These are phyloP conservation scores for Neurospora sp. DNA, from an alignment of 495 filamentous ascomycete species.

Conservation along the genomic window DNA sequence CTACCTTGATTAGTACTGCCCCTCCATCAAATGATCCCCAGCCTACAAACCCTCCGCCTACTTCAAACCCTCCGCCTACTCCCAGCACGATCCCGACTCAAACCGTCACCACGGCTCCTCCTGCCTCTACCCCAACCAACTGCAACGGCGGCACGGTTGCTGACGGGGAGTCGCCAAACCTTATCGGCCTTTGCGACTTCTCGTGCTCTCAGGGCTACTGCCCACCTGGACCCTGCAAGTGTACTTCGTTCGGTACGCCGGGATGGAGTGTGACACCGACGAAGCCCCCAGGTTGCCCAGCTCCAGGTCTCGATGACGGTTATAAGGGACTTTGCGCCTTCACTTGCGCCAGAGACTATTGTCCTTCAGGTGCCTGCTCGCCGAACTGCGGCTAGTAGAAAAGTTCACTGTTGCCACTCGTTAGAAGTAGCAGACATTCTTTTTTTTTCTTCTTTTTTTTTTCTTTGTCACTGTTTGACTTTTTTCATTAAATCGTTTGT, in stretches of 20 bases:
- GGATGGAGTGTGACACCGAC: constrained; percentile 15
- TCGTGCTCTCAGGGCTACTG: constrained; percentile 33
- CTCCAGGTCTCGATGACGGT: constrained; percentile 21
- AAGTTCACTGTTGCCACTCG: neutral
- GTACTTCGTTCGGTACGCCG: constrained; percentile 24
- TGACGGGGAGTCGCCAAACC: constrained; percentile 23
- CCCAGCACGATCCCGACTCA: constrained; percentile 2
- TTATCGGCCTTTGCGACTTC: constrained; percentile 32
- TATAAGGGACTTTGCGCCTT: constrained; percentile 36
- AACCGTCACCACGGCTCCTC: neutral
- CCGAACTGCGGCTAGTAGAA: neutral
- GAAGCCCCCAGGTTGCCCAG: constrained; percentile 20
- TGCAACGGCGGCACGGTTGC: constrained; percentile 29
- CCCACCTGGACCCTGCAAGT: constrained; percentile 29
- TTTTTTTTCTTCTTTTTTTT: neutral
- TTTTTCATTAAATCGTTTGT: neutral
- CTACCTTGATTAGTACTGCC: constrained; percentile 10
- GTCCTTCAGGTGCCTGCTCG: constrained; percentile 30
- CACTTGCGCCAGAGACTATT: constrained; percentile 33
- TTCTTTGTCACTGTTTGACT: neutral
- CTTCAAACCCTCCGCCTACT: neutral
- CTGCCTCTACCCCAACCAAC: neutral
- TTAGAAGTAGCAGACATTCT: neutral
- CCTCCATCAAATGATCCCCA: neutral
- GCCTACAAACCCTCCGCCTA: neutral